phyloP scores from a whole-genome alignment of 257 asterid species.

The Nicotiana benthamiana region DNA sequence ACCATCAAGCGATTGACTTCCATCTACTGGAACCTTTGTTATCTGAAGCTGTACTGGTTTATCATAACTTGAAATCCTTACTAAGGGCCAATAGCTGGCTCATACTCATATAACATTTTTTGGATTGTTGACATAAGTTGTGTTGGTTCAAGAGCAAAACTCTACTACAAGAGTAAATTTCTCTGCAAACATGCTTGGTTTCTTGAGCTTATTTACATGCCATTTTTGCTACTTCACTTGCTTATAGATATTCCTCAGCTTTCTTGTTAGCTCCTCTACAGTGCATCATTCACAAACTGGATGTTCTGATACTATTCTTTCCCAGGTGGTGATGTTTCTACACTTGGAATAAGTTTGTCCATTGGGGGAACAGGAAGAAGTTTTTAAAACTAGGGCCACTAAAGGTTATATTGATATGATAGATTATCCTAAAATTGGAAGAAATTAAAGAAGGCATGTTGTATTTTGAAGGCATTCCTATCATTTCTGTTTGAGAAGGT shows the following conservation, averaged over 20 bases:
- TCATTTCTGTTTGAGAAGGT: not conserved
- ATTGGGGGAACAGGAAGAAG: not conserved
- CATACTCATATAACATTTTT: not conserved
- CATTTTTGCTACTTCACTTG: not conserved
- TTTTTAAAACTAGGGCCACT: not conserved
- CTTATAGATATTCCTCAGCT: not conserved
- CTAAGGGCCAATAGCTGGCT: not conserved
- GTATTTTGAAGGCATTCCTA: not conserved
- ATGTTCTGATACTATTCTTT: not conserved
- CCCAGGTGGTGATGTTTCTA: not conserved
- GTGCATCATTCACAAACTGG: conserved; percentile 6
- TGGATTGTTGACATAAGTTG: not conserved
- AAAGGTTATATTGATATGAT: not conserved
- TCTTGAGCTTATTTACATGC: not conserved
- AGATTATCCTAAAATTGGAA: not conserved
- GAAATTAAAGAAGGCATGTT: not conserved
- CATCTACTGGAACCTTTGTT: not conserved
- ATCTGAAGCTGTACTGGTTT: not conserved
- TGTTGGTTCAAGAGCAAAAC: not conserved
- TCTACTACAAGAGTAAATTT: not conserved
- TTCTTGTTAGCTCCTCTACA: not conserved
- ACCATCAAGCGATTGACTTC: not conserved
- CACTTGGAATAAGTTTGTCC: not conserved
- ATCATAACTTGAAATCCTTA: not conserved
- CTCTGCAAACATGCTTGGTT: not conserved